phyloP scores from a whole-genome alignment of 768 basidiomycete genomes.

The Pleurotus giganteus region DNA sequence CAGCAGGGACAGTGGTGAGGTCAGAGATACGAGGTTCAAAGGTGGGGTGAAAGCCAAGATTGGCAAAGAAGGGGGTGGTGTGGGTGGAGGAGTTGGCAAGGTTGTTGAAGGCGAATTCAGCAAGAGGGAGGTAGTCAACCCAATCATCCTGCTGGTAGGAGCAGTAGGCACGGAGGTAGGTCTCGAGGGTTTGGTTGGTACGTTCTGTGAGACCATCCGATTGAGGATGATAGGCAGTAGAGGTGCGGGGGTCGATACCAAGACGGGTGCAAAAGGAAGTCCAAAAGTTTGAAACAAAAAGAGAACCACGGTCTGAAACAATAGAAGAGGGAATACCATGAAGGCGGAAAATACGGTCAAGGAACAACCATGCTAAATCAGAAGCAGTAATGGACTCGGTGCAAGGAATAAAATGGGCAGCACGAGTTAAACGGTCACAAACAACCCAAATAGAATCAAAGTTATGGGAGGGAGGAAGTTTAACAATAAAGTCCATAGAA shows the following conservation, averaged over 20 bases:
- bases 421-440: constrained; percentile 37
- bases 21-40: constrained; percentile 28
- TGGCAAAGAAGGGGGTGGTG: constrained; percentile 36
- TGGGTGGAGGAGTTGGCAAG: constrained; percentile 27
- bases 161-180: constrained; percentile 32
- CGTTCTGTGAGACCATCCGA: constrained; percentile 37
- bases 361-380: constrained; percentile 30
- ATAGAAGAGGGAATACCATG: constrained; percentile 33
- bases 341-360: constrained; percentile 30
- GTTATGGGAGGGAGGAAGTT: constrained; percentile 35
- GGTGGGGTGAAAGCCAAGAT: constrained; percentile 28
- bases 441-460: constrained; percentile 36
- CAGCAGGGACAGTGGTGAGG: constrained; percentile 25
- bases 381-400: constrained; percentile 19
- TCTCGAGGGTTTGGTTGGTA: constrained; percentile 34
- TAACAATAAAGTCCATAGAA: constrained; percentile 40
- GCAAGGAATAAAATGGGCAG: constrained; percentile 39
- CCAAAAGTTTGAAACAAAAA: constrained; percentile 33
- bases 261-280: constrained; percentile 10
- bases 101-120: constrained; percentile 43
- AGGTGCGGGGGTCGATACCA: constrained; percentile 20
- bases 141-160: constrained; percentile 42
- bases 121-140: constrained; percentile 35
- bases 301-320: constrained; percentile 29
- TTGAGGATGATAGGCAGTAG: constrained; percentile 44